Conservation (phyloP, 441 rosid genomes). For the Syzygium syzygioides region DNA sequence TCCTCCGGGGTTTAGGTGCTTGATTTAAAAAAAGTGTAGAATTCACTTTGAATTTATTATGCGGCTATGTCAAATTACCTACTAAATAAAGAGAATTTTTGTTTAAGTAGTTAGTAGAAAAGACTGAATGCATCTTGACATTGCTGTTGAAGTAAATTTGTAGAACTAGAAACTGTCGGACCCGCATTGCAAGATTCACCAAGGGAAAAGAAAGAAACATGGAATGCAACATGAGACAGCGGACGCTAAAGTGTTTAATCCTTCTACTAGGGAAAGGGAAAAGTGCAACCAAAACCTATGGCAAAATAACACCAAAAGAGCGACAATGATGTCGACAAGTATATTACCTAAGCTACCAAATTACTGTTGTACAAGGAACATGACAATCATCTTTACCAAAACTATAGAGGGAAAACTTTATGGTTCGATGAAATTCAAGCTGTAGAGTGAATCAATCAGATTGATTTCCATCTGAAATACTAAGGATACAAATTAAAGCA, state of each 20-base stretch:
- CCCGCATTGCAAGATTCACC: neutral
- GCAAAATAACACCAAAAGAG: neutral
- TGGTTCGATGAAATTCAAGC: neutral
- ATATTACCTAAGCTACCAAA: neutral
- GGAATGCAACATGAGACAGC: neutral
- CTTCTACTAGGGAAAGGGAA: neutral
- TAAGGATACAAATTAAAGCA: neutral
- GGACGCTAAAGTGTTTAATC: neutral
- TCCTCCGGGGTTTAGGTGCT: neutral
- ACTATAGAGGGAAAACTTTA: neutral
- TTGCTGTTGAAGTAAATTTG: neutral
- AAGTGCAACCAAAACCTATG: neutral
- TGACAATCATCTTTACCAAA: neutral
- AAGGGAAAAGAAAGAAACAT: neutral
- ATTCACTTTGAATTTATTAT: neutral
- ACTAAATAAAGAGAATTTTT: no score
- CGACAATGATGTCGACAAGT: neutral
- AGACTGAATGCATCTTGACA: neutral
- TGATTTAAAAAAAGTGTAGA: neutral
- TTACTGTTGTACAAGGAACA: neutral
- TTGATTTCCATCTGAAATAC: neutral
- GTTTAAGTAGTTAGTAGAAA: neutral
- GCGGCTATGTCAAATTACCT: neutral
- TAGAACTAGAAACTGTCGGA: neutral
- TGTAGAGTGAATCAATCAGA: neutral